These are phyloP conservation scores for Globisporangium apiculatum DNA, from an alignment of 352 stramenopile species.

Conservation along the genomic window DNA sequence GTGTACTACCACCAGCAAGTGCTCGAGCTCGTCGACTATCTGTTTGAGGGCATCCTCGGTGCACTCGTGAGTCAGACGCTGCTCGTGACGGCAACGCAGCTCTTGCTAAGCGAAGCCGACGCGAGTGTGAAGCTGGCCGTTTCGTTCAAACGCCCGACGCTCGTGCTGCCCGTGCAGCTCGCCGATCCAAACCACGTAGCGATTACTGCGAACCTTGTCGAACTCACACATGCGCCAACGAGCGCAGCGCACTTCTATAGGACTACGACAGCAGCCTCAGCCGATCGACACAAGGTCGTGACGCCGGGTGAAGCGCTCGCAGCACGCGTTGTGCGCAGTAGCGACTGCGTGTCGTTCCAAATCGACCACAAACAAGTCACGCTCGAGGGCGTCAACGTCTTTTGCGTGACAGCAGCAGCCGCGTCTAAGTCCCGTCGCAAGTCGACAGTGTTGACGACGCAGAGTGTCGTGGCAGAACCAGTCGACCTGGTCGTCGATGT, in stretches of 20 bases:
- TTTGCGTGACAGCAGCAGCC: background rate
- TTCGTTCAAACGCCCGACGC: slow-evolving; percentile 42
- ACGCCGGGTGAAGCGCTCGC: slow-evolving; percentile 15
- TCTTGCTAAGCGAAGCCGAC: slow-evolving; percentile 61
- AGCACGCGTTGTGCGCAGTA: slow-evolving; percentile 31
- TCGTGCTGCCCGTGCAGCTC: slow-evolving; percentile 60
- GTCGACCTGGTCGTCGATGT: slow-evolving; percentile 56
- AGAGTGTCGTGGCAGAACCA: slow-evolving; percentile 24
- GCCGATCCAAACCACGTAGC: slow-evolving; percentile 47
- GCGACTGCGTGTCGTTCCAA: slow-evolving; percentile 17
- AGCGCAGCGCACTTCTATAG: slow-evolving; percentile 45
- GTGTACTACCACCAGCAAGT: slow-evolving; percentile 87
- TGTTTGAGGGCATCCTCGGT: slow-evolving; percentile 76
- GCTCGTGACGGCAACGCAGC: slow-evolving; percentile 52
- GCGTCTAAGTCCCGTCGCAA: background rate
- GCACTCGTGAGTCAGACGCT: slow-evolving; percentile 65
- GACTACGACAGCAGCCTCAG: slow-evolving; percentile 7
- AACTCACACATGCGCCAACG: slow-evolving; percentile 56
- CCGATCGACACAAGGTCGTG: slow-evolving; percentile 24
- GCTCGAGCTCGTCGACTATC: slow-evolving; percentile 72
- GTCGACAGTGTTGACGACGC: background rate
- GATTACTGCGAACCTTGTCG: slow-evolving; percentile 43
- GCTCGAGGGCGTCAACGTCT: slow-evolving; percentile 40
- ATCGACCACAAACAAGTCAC: slow-evolving; percentile 33
- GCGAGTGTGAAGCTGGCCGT: slow-evolving; percentile 47